Base-by-base conservation (phyloP, 2,329 filamentous ascomycete species). In the Phialophora chinensis region DNA sequence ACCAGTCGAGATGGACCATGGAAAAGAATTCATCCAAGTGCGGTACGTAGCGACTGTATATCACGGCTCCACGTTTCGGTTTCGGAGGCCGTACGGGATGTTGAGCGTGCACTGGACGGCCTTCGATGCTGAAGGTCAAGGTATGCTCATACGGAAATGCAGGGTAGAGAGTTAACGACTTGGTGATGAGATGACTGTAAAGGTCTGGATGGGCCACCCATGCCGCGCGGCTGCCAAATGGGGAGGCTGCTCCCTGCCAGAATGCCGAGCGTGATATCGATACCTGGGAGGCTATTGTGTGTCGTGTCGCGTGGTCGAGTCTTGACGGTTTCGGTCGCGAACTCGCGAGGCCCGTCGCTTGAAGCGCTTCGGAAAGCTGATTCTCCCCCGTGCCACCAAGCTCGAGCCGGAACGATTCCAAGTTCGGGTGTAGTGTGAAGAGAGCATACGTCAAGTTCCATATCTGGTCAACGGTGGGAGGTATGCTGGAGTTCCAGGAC, bases 11-110 rank as follows among this genome's bases (percentile, higher is more conserved):
- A 11, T 87, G 87, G n/a, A 90, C 83, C 82, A 93, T 90, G 67
- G 88, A 91, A 76, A 93, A 93, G 70, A 87, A 90, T 81, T 93
- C 89, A 67, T 87, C 82, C 49, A 93, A 82, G 73, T 93, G 88
- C 7, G 90, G 90, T 67, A 93, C 89, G 81, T 89, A 93, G 64
- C 91, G 87, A 75, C 90, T 92, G 81, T 94, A 94, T 71, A 91
- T 84, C 67, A 90, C 84, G 1, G 88, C 85, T 3, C 90, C 90
- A 0, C 89, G 89, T 1, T 82, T 79, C 4, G 91, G 91, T 80
- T 94, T 93, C 38, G 87, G 84, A 1, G 88, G 87, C 8, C 91
- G 88, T 7, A 89, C 82, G 3, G 91, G 91, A 77, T 93, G 91
- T 77, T 86, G 88, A 11, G 86, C 82, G 75, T 90, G 86, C 11